Evolutionary conservation across 495 filamentous ascomycete genomes (phyloP), one percentile per base, ranked within the genome.

Genomic region (Neurospora africana): DNA sequence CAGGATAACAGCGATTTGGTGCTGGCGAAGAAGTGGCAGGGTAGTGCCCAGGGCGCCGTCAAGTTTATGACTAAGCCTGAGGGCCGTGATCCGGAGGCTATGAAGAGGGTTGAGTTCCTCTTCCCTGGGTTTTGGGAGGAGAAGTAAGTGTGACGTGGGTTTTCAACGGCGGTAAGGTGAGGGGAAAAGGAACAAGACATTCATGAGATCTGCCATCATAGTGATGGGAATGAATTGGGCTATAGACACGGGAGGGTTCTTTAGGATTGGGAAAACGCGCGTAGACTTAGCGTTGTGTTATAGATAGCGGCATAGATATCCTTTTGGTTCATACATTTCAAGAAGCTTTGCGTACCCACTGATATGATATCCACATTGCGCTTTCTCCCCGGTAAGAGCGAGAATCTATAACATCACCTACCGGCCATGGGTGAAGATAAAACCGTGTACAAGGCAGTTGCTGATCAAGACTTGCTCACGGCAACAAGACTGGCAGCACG

Each of bases 1-100:
- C 87, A 92, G 71, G 91, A 93, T 77, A 86, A 94, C 82, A 83
- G 78, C 70, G 91, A 91, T n/a, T 80, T 94, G 71, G 88, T 98
- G 23, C 80, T 86, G 73, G 94, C 90, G n/a, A 93, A 91, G 86
- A 89, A 93, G 78, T 88, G 90, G 82, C 86, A 83, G 70, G 89
- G 89, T 33, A 81, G 82, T 69, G 88, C 84, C 67, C 88, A 87
- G 77, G 89, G 87, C 41, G 89, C 89, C 23, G 82, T 91, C 75
- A 90, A 90, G 81, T 93, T 92, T 74, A 92, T 89, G 82, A 93
- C 92, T 53, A 87, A 91, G 72, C 86, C 86, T 70, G 83, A 85
- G 17, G 86, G 90, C 65, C 86, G 91, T 76, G 84, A 84, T 44
- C 83, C 85, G 1, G 90, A 91, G 80, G 88, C 87, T 9, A 79